A percentile compares a stretch with the other conserved stretches of the same genome.
Evolutionary conservation across 177 flowering plant species (phyloP).

Genomic region (Vitis hybrid): DNA sequence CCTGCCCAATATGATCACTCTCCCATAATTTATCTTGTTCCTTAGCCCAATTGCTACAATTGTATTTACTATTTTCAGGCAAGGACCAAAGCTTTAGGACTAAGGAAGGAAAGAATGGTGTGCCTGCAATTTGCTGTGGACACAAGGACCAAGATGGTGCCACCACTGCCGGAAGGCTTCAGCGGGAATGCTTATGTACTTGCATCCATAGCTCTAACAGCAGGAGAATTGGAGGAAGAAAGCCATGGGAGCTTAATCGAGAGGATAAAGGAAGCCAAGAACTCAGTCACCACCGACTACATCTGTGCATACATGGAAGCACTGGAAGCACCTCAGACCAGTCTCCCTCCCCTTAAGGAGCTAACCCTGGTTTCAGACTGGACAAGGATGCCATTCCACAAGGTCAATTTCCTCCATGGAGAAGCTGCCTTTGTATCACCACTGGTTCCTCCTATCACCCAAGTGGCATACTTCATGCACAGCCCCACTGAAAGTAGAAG

Average conservation of each 20-base stretch:
- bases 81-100: constrained; percentile 44
- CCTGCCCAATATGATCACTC: too few relatives aligned
- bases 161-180: constrained; percentile 42
- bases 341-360: constrained; percentile 50
- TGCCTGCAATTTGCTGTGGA: constrained; percentile 59
- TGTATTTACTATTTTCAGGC: constrained; percentile 26
- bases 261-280: constrained; percentile 49
- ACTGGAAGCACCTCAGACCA: constrained; percentile 35
- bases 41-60: too few relatives aligned
- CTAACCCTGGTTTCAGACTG: constrained; percentile 52
- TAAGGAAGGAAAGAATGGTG: constrained; percentile 40
- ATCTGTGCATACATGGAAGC: constrained; percentile 40
- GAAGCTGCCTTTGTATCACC: constrained; percentile 42
- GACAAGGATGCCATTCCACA: constrained; percentile 56
- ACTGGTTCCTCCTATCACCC: constrained; percentile 45
- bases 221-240: constrained; percentile 33
- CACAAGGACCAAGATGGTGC: constrained; percentile 43
- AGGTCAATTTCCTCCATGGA: constrained; percentile 33
- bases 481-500: constrained; percentile 32
- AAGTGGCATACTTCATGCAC: constrained; percentile 54
- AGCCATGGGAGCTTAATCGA: constrained; percentile 25
- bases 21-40: too few relatives aligned
- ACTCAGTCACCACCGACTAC: constrained; percentile 32
- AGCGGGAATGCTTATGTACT: constrained; percentile 56
- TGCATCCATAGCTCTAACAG: constrained; percentile 40